phyloP scores from a whole-genome alignment of 2,329 filamentous ascomycete species.

The Cladosporium sp. region DNA sequence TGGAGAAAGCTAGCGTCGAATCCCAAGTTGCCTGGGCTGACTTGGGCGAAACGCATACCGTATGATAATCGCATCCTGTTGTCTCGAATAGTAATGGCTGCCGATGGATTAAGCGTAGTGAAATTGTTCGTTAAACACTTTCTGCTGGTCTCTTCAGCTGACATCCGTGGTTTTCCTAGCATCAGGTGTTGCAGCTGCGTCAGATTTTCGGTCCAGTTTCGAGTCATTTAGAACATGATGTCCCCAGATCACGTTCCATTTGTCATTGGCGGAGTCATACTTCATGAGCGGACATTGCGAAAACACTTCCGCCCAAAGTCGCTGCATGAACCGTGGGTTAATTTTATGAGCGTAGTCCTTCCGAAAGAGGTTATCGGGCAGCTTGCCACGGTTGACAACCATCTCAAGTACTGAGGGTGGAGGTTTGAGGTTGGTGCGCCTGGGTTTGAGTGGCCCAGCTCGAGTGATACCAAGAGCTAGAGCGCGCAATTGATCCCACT shows the following conservation, averaged over 20 bases:
- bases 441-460: slow-evolving; percentile 11
- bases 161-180: not conserved
- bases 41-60: not conserved
- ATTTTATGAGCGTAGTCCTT: slow-evolving; percentile 37
- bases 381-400: slow-evolving; percentile 23
- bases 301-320: slow-evolving; percentile 47
- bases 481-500: slow-evolving; percentile 46
- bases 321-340: slow-evolving; percentile 47
- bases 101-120: not conserved
- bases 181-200: not conserved
- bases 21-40: not conserved
- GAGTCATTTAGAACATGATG: slow-evolving; percentile 18
- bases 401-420: slow-evolving; percentile 27
- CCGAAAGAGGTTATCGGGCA: slow-evolving; percentile 17
- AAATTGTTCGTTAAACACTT: not conserved
- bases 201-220: not conserved
- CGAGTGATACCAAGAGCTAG: slow-evolving; percentile 38
- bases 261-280: slow-evolving; percentile 34
- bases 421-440: slow-evolving; percentile 11
- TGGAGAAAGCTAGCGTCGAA: not conserved
- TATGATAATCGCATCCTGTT: not conserved
- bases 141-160: not conserved
- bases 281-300: slow-evolving; percentile 44
- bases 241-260: slow-evolving; percentile 41
- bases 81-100: not conserved